Evolutionary conservation across 2,329 filamentous ascomycete genomes (phyloP).

Genomic region (Leptographium lundbergii): DNA sequence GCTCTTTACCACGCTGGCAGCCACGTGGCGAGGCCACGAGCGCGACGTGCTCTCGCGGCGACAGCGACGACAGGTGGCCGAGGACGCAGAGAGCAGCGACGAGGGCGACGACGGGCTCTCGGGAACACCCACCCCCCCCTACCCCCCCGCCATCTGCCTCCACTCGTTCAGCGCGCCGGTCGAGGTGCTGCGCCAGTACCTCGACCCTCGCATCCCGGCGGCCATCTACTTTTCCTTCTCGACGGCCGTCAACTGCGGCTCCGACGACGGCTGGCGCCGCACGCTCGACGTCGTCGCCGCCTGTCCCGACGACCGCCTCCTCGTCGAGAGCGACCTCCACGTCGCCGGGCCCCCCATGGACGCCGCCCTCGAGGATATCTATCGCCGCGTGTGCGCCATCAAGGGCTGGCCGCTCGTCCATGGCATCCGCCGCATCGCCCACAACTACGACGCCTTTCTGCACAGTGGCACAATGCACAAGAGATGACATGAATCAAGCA

Average conservation of each 20-base stretch:
- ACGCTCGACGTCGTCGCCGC: slow-evolving; percentile 55
- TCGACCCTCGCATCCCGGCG: slow-evolving; percentile 58
- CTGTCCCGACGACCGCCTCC: slow-evolving; percentile 64
- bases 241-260: slow-evolving; percentile 62
- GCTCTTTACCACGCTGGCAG: slow-evolving; percentile 50
- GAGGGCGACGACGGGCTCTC: slow-evolving; percentile 1
- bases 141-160: slow-evolving; percentile 79
- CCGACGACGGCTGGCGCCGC: slow-evolving; percentile 30
- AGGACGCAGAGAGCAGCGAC: slow-evolving; percentile 19
- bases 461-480: background rate
- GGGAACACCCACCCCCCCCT: slow-evolving; percentile 35
- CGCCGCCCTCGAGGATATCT: slow-evolving; percentile 57
- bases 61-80: slow-evolving; percentile 38
- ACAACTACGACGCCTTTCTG: slow-evolving; percentile 69
- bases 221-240: slow-evolving; percentile 85
- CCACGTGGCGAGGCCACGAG: slow-evolving; percentile 61
- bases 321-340: slow-evolving; percentile 87
- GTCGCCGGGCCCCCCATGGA: slow-evolving; percentile 75
- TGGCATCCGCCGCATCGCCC: slow-evolving; percentile 53
- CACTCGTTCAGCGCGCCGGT: slow-evolving; percentile 81
- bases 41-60: slow-evolving; percentile 45
- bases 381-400: slow-evolving; percentile 60
- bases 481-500: no score
- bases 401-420: slow-evolving; percentile 67
- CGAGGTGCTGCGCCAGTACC: slow-evolving; percentile 66